Evolutionary conservation across 306 rosid species (phyloP).

Genomic region (Erythrophleum fordii): DNA sequence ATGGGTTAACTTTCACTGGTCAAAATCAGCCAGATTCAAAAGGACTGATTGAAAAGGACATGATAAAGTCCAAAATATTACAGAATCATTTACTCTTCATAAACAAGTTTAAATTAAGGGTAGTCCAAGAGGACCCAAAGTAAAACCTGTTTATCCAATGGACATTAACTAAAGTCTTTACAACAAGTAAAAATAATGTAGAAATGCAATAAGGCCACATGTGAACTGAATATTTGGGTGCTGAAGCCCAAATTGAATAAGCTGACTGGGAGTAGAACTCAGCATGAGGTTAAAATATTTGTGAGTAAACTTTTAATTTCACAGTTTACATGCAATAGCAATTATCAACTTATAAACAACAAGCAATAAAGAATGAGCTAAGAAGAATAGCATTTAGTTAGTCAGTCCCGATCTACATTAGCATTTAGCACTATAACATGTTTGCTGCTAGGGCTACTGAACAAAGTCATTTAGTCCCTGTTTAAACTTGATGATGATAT

Average conservation of each 20-base stretch:
- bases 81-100: background rate
- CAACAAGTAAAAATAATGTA: background rate
- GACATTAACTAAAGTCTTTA: background rate
- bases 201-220: background rate
- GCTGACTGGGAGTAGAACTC: background rate
- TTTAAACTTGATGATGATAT: background rate
- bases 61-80: background rate
- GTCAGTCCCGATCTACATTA: slow-evolving; percentile 17
- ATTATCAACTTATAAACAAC: slow-evolving; percentile 12
- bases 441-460: slow-evolving; percentile 7
- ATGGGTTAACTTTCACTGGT: slow-evolving; percentile 32
- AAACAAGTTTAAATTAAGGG: slow-evolving; percentile 23
- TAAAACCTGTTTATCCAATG: slow-evolving; percentile 7
- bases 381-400: background rate
- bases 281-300: background rate
- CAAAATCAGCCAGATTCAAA: slow-evolving; percentile 33
- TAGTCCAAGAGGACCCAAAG: background rate
- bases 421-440: background rate
- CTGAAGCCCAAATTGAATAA: slow-evolving; percentile 27
- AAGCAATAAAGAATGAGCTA: background rate
- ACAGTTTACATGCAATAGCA: background rate
- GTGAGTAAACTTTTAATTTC: background rate
- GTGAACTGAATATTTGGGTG: slow-evolving; percentile 1
- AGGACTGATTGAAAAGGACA: slow-evolving; percentile 33
- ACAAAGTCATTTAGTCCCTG: background rate